These are phyloP conservation scores for Claviceps capensis DNA, from an alignment of 2,329 filamentous ascomycete species.

Conservation along the genomic window DNA sequence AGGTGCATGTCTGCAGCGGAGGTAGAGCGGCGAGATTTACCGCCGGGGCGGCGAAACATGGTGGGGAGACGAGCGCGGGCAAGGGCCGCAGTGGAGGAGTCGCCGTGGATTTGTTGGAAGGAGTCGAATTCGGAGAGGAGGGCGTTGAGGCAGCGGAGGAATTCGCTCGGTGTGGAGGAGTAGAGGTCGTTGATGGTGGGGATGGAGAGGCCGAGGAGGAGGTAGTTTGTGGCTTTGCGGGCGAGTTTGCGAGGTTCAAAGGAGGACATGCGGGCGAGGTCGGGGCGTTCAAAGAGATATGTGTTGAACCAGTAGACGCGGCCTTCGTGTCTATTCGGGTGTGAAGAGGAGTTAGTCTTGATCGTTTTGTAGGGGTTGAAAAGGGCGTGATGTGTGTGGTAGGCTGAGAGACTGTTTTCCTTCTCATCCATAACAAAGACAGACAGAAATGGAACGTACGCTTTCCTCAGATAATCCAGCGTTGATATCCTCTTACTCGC, in stretches of 20 bases:
- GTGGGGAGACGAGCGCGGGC: constrained; percentile 68
- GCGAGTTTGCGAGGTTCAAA: constrained; percentile 75
- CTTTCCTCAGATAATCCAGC: constrained; percentile 80
- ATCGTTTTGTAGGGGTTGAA: too few relatives aligned
- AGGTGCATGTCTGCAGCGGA: constrained; percentile 30
- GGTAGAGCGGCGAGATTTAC: constrained; percentile 43
- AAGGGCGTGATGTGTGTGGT: too few relatives aligned
- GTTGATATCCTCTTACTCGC: constrained; percentile 90
- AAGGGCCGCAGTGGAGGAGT: constrained; percentile 56
- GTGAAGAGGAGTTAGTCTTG: not conserved
- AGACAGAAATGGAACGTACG: constrained; percentile 40
- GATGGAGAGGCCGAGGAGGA: constrained; percentile 82
- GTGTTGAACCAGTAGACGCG: constrained; percentile 98
- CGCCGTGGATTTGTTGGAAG: constrained; percentile 76
- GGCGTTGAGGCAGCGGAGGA: constrained; percentile 72
- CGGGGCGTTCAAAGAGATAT: constrained; percentile 72
- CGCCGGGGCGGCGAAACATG: constrained; percentile 60
- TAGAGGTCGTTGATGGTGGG: constrained; percentile 83
- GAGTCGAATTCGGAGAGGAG: constrained; percentile 86
- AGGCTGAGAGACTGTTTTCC: not conserved
- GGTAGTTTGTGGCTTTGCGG: constrained; percentile 83
- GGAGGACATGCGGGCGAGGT: constrained; percentile 71
- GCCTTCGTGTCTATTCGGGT: constrained; percentile 60
- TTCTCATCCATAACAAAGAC: not conserved
- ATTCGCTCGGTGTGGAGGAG: constrained; percentile 65